Evolutionary conservation across 768 basidiomycete species (phyloP), one percentile per base, ranked within the genome.

Genomic region (Rhodotorula sphaerocarpa): DNA sequence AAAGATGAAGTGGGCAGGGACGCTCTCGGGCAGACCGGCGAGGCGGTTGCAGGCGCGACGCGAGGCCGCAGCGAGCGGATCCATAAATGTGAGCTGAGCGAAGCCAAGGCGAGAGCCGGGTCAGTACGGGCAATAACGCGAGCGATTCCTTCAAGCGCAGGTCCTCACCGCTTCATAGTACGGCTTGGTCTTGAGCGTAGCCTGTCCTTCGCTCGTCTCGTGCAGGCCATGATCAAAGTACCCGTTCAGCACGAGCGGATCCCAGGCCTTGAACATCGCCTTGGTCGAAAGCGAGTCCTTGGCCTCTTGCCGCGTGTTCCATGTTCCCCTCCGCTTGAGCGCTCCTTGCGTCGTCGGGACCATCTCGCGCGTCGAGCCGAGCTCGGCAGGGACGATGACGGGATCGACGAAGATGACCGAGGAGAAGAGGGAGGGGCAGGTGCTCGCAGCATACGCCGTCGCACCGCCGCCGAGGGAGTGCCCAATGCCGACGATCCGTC

Each of bases 401-500:
- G 91, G 88, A 73, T 95, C 91, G 31, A 90, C 74, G 28, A 92
- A 79, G 45, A 88, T 76, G 43, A 93, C 76, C 0, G 82, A 81
- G 36, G 82, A 78, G 76, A 90, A 91, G 11, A 91, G 77, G 2
- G 76, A 75, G 0, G 88, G 88, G 60, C 78, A 27, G 16, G 65
- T 56, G 27, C 55, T 64, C 30, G 54, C 59, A 11, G 57, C 46
- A 50, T 79, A 87, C 71, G 72, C 88, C 84, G 82, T 79, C 3
- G 83, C 82, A 71, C 84, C 84, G 3, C 87, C 90, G 25, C 91
- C 88, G 55, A 88, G 84, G 0, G 89, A 91, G 72, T 95, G 91
- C 0, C 89, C 90, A 6, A 90, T 76, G 7, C 79, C 82, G 27
- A 90, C 77, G 4, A 90, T 70, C 23, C 55, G 58, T 25, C 66